These are phyloP conservation scores for Gaultheria prostrata DNA, from an alignment of 148 eudicot genomes.

Conservation along the genomic window DNA sequence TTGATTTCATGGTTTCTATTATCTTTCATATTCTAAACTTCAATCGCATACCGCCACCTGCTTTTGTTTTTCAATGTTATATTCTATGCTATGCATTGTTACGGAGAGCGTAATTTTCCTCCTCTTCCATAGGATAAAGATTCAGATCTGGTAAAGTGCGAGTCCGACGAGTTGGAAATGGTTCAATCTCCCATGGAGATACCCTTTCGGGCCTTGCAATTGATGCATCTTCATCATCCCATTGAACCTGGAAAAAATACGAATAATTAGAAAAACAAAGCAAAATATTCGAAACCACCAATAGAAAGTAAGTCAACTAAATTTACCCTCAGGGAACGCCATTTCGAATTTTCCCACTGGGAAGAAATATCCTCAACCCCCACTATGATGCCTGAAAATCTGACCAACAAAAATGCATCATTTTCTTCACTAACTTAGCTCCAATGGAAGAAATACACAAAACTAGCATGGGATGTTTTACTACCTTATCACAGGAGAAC, in stretches of 20 bases:
- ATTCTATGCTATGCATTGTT: too few species aligned
- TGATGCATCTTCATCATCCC: conserved; percentile 92
- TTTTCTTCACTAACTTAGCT: neutral
- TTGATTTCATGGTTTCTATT: too few species aligned
- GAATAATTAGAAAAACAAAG: neutral
- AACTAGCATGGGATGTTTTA: too few species aligned
- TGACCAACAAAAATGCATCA: conserved; percentile 24
- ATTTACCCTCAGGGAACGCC: conserved; percentile 80
- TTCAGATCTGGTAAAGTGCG: too few species aligned
- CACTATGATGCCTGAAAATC: conserved; percentile 85
- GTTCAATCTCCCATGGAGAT: conserved; percentile 96
- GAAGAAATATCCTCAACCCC: conserved; percentile 71
- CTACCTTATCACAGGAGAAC: conserved; percentile 81
- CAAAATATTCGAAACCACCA: neutral
- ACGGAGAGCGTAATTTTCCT: too few species aligned
- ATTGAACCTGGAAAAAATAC: conserved; percentile 60
- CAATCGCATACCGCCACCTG: too few species aligned
- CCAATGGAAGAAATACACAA: neutral
- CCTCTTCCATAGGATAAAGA: too few species aligned
- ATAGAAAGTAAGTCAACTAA: neutral
- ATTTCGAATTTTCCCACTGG: conserved; percentile 71
- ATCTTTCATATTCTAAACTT: too few species aligned
- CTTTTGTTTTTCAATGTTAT: too few species aligned
- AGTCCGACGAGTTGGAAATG: conserved; percentile 27
- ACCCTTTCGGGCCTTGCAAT: conserved; percentile 80